Evolutionary conservation across 2,329 filamentous ascomycete species (phyloP).

Genomic region (Pseudopyricularia cyperi): DNA sequence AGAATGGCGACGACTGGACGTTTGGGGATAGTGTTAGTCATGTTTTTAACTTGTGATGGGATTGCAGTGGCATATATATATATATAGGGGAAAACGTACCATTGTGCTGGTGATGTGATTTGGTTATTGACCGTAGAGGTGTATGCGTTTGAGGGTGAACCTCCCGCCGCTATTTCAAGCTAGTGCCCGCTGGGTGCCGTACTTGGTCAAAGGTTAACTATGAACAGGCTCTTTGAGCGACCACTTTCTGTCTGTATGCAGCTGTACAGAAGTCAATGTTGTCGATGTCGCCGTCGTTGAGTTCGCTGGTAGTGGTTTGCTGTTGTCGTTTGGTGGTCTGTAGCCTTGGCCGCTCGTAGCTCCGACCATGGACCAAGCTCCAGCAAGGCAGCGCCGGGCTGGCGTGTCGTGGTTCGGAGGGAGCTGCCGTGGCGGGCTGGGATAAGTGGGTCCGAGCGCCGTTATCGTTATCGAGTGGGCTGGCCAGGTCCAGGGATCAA

Average conservation of each 20-base stretch:
- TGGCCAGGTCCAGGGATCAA: neutral
- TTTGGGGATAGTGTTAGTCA: conserved; percentile 16
- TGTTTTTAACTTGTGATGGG: conserved; percentile 6
- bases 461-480: neutral
- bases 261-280: neutral
- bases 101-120: conserved; percentile 3
- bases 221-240: neutral
- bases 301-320: neutral
- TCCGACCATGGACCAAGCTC: neutral
- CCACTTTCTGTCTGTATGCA: neutral
- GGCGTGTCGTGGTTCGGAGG: conserved; percentile 3
- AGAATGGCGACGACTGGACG: conserved; percentile 72
- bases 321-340: neutral
- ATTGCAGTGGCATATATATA: neutral
- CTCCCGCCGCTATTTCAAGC: neutral
- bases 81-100: conserved; percentile 6
- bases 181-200: neutral
- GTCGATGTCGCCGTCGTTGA: neutral
- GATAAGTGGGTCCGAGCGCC: neutral
- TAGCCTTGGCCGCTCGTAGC: conserved; percentile 2
- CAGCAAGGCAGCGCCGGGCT: conserved; percentile 7
- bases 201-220: neutral
- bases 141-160: neutral
- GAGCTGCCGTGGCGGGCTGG: neutral
- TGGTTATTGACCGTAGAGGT: neutral